Percentiles rank a stretch among this genome's conserved stretches.
Conservation (phyloP, 129 eudicot genomes). For the Helichrysum umbraculigerum region DNA sequence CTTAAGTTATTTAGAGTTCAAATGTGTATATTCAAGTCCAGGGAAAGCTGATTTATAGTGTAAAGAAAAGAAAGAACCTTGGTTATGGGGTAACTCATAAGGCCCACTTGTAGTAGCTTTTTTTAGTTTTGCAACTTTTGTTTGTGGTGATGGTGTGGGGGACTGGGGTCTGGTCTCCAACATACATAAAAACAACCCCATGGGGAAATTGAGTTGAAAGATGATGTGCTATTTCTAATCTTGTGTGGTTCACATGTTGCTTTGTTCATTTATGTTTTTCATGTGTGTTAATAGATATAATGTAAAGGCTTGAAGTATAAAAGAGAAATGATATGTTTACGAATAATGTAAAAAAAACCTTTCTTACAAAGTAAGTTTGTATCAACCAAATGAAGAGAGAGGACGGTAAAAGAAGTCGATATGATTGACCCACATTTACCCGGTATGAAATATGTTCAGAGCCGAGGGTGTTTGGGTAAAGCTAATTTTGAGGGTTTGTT, state of each 20-base stretch:
- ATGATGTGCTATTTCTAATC: neutral
- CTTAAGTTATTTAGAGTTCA: constrained; percentile 11
- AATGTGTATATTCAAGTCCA: constrained; percentile 17
- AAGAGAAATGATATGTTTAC: too few species aligned
- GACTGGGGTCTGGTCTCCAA: too few species aligned
- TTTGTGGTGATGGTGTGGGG: constrained; percentile 13
- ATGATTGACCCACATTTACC: too few species aligned
- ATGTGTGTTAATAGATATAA: neutral
- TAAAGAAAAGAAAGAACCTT: constrained; percentile 17
- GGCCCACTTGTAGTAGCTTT: constrained; percentile 7
- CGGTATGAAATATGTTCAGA: too few species aligned
- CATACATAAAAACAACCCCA: constrained; percentile 3
- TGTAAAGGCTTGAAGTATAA: too few species aligned
- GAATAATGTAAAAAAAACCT: too few species aligned
- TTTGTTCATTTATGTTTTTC: too few species aligned
- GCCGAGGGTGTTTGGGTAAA: too few species aligned
- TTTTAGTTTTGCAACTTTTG: neutral
- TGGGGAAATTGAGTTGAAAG: constrained; percentile 12
- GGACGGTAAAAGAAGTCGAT: too few species aligned
- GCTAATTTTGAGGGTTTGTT: too few species aligned
- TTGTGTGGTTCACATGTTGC: neutral
- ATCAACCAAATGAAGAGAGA: too few species aligned
- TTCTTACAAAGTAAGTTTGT: too few species aligned
- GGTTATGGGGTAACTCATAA: neutral
- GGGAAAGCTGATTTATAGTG: constrained; percentile 21